Base-by-base conservation (phyloP, 2,329 filamentous ascomycete species). In the Elsinoe necatrix region DNA sequence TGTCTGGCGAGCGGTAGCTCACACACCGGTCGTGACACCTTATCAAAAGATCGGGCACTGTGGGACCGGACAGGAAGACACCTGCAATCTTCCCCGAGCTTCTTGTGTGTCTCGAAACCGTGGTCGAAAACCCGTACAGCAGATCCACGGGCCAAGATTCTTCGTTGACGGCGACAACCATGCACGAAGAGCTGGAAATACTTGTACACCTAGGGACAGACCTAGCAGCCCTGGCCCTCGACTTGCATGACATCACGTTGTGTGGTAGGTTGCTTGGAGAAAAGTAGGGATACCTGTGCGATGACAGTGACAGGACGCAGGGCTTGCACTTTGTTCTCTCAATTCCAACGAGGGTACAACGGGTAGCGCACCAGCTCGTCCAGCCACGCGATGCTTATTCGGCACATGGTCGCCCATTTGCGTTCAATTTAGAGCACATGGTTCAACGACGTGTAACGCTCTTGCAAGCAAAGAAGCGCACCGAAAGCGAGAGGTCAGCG, bases 291-390 rank as follows among this genome's bases (percentile, higher is more conserved):
- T 37, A 11, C 14, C 34, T 37, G 9, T 37, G 18, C 45, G 23
- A 29, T 23, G 45, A 50, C 45, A 50, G 27, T 52, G 48, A 52
- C 48, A 52, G 48, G 29, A 52, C 48, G 48, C 48, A 52, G 48
- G 48, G 48, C 45, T 48, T 21, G 5, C 43, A 48, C 21, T 16
- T 31, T 48, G 43, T 48, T 14, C n/a, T 39, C 16, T 16, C 31
- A 35, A 39, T 37, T 52, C 31, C 48, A 52, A 52, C 48, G 48
- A 52, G 31, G 20, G 20, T 18, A 55, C 52, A 43, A 37, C 51
- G 42, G 11, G 37, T 43, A 54, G 37, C 35, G 51, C 51, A 54
- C 25, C 35, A n/a, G 52, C 52, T 43, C n/a, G 18, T 29, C 52
- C 52, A 43, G 52, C 52, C 52, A 55, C 52, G 25, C 34, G 31